Conservation (phyloP, 73 alveolate genomes). For the Tetrahymena borealis region DNA sequence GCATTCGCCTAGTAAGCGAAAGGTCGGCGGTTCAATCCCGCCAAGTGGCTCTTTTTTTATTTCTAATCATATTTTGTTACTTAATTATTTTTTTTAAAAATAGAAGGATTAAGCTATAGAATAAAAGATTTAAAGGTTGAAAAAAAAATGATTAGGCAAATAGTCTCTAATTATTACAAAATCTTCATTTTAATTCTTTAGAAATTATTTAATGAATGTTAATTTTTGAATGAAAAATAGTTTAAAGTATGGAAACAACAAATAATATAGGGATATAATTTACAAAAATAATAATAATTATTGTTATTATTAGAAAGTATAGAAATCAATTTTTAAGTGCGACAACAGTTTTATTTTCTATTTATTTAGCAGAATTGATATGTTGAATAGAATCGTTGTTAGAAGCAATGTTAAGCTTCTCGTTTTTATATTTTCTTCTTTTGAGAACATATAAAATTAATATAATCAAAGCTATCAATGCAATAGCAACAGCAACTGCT, state of each 20-base stretch:
- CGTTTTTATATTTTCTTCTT: not conserved
- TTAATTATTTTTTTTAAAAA: not conserved
- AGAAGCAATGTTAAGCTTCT: not conserved
- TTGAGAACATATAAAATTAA: not conserved
- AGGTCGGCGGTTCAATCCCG: constrained; percentile 8
- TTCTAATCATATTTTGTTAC: not conserved
- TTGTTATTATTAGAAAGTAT: not conserved
- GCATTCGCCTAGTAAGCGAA: constrained; percentile 5
- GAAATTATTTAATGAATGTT: too few relatives aligned
- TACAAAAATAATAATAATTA: too few relatives aligned
- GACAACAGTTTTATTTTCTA: not conserved
- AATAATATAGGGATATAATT: too few relatives aligned
- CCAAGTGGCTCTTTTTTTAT: constrained; percentile 4
- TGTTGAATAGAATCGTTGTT: not conserved
- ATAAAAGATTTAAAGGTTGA: too few relatives aligned
- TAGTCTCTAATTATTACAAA: too few relatives aligned
- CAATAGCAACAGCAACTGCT: not conserved
- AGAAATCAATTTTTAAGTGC: too few relatives aligned
- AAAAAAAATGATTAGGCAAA: too few relatives aligned
- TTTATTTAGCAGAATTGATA: not conserved
- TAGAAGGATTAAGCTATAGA: too few relatives aligned
- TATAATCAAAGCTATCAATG: not conserved
- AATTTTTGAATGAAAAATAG: too few relatives aligned
- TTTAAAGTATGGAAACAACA: too few relatives aligned
- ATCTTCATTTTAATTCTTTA: too few relatives aligned